Base-by-base conservation (phyloP, 75 land plant species). In the Adiantum capillusveneris region DNA sequence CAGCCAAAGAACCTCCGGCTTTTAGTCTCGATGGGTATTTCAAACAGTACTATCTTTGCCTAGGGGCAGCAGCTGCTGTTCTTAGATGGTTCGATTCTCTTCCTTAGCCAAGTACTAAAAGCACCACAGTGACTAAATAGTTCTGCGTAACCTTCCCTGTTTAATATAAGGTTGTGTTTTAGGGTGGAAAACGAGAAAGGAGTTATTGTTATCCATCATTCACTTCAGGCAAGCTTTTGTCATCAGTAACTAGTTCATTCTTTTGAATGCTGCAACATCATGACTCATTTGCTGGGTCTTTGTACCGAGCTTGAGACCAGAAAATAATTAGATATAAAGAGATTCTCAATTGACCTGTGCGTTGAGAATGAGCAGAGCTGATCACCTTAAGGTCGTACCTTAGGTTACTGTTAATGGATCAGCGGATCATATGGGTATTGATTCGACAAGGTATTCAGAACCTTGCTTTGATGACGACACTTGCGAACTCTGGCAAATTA, bases 361-460 rank as follows among this genome's bases (percentile, higher is more conserved):
- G n/a, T n/a, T n/a, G n/a, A n/a, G n/a, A n/a, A n/a, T n/a, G n/a
- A n/a, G n/a, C n/a, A n/a, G n/a, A n/a, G n/a, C n/a, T n/a, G n/a
- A n/a, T n/a, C n/a, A n/a, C n/a, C n/a, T n/a, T n/a, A n/a, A n/a
- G n/a, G n/a, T n/a, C n/a, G n/a, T n/a, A n/a, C n/a, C n/a, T n/a
- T 77, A 93, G 98, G 81, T 94, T 30, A 86, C 85, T 21, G 77
- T 94, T 44, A 94, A 89, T 71, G 91, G 96, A 46, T 89, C 96
- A 11, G 81, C 74, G 65, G 96, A 94, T 64, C 98, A 94, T 55
- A 79, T 94, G 91, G 90, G 70, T 58, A 89, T 94, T 81, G 98
- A 94, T 77, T 76, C 83, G 42, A 90, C 91, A 16, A 94, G 98
- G 98, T 94, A 60, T 12, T 18, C 18, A 46, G 28, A 28, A 21